Base-by-base conservation (phyloP, 306 rosid genomes). In the Hippophae tibetana region DNA sequence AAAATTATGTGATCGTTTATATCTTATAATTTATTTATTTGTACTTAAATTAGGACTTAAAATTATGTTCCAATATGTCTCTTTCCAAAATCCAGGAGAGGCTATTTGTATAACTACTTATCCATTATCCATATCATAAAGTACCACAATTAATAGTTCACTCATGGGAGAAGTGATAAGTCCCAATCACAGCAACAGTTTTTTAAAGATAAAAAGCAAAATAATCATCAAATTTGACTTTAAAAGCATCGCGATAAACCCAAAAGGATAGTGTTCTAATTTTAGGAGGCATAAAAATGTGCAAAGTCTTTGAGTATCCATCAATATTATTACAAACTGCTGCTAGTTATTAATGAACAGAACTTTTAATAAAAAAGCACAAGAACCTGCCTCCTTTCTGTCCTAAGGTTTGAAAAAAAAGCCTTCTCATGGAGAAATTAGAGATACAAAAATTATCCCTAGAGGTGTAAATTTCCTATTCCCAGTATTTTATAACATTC, bases 231-330 rank as follows among this genome's bases (percentile, higher is more conserved):
- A 53, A 66, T 70, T 76, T 77, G 82, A 81, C 88, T 78, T 82
- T 72, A 46, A 49, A 31, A 79, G 86, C 94, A 82, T 82, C 62
- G 76, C 82, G 10, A 84, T 79, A 84, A 74, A 56, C 63, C 69
- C 43, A 65, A 80, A 80, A 71, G 84, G 77, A 78, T 45, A 76
- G 51, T 79, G 84, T 25, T 72, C 40, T 74, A 66, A 65, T 69
- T 75, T 76, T 70, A 73, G 86, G 83, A 74, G 75, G 82, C 89
- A 82, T 53, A 61, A 38, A 71, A 64, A 52, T 57, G 70, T 56
- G 56, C 72, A 67, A 61, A 46, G 64, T 70, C 79, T 74, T 80
- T 67, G 67, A 76, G 79, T 64, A 71, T 61, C 77, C 67, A 54
- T 23, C 50, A n/a, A 47, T 43, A 86, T 78, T 60, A 82, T 82